Evolutionary conservation across 1,284 basidiomycete species (phyloP), one percentile per base, ranked within the genome.

Genomic region (Mycosarcoma maydis): DNA sequence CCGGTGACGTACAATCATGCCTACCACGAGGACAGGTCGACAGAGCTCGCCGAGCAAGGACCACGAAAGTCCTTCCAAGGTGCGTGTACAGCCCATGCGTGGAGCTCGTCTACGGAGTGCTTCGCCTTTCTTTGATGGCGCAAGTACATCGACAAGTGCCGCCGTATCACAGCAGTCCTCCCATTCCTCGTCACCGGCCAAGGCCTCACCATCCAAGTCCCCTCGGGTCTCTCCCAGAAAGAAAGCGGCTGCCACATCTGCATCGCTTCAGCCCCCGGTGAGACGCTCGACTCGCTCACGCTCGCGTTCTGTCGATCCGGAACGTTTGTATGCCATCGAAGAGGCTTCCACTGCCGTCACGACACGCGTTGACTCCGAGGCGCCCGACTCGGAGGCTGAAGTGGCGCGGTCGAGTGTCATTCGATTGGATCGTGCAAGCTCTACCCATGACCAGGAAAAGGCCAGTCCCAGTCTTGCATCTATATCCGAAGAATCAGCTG

Each of bases 41-140:
- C 60, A 65, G 53, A 57, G 56, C 56, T 70, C 67, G 34, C 67
- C 67, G 27, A 43, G 29, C 56, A 70, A 65, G 52, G 50, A 43
- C 3, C 36, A 37, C 5, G 55, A 55, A 4, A 64, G 66, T 20
- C 60, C 66, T 14, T 55, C 59, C 51, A 69, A 64, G 51, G 44
- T 38, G n/a, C 66, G 55, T 37, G 48, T 59, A 4, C 66, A 69
- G 52, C 66, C 66, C 6, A 58, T 64, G 59, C 50, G 66, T 39
- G 45, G 55, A n/a, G 66, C 66, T 37, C 54, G 66, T 19, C 47
- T 69, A 20, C 47, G 66, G 11, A 69, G 66, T 47, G 55, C 66
- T 19, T 69, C 66, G 20, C 66, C 66, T 6, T 69, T 64, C 51
- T 41, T 56, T 16, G 66, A 69, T 30, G 19, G 44, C 3, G 44